These are phyloP conservation scores for Lasiosphaeris hirsuta DNA, from an alignment of 495 filamentous ascomycete genomes.

Conservation along the genomic window DNA sequence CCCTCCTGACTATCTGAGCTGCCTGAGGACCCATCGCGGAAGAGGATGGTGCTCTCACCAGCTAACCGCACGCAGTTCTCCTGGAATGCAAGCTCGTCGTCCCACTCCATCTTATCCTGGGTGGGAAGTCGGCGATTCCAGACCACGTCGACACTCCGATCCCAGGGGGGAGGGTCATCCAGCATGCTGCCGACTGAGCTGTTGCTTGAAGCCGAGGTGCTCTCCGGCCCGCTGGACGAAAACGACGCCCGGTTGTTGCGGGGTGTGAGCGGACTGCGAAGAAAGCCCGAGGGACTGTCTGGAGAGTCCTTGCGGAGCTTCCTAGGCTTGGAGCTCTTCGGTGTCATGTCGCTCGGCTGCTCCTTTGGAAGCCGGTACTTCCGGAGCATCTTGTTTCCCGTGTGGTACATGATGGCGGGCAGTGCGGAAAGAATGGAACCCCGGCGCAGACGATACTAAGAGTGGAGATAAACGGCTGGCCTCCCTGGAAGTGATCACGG, in stretches of 20 bases:
- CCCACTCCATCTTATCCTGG: slow-evolving; percentile 2
- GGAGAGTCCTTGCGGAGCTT: slow-evolving; percentile 1
- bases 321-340: neutral
- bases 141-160: slow-evolving; percentile 28
- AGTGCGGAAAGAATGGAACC: neutral
- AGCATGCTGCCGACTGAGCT: neutral
- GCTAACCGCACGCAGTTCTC: slow-evolving; percentile 14
- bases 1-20: too few relatives aligned
- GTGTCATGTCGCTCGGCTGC: neutral
- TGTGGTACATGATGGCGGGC: slow-evolving; percentile 9
- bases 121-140: slow-evolving; percentile 14
- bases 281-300: neutral
- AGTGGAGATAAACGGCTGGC: neutral
- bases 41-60: neutral
- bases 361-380: slow-evolving; percentile 9
- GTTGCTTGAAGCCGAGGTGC: neutral
- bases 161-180: slow-evolving; percentile 23
- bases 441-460: neutral
- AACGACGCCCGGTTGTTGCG: neutral
- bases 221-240: neutral
- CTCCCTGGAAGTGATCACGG: neutral
- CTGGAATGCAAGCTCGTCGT: slow-evolving; percentile 13
- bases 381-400: slow-evolving; percentile 2
- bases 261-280: neutral
- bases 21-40: neutral